Evolutionary conservation across 768 basidiomycete species (phyloP).

Genomic region (Boletus fagicola): DNA sequence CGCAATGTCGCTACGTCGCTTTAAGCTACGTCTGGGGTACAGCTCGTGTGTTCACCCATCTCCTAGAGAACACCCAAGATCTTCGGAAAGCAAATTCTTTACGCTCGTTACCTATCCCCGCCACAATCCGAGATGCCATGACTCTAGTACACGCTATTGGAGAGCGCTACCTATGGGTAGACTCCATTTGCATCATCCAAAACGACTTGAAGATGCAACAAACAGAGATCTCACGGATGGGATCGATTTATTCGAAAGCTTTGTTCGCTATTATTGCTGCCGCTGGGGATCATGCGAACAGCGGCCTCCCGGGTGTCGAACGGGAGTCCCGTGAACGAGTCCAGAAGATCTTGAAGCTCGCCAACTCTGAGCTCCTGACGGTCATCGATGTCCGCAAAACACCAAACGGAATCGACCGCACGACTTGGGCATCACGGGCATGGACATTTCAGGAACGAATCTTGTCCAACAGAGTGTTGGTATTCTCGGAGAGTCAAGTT

Average conservation of each 20-base stretch:
- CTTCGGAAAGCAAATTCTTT: slow-evolving; percentile 6
- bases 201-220: slow-evolving; percentile 16
- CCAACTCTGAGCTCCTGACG: slow-evolving; percentile 11
- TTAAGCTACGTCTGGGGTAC: slow-evolving; percentile 26
- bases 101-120: slow-evolving; percentile 10
- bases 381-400: slow-evolving; percentile 3
- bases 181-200: slow-evolving; percentile 25
- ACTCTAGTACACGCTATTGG: slow-evolving; percentile 19
- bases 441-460: slow-evolving; percentile 25
- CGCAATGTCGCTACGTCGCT: slow-evolving; percentile 23
- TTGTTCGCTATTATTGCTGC: slow-evolving; percentile 24
- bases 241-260: slow-evolving; percentile 17
- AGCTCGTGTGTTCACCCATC: slow-evolving; percentile 9
- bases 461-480: slow-evolving; percentile 13
- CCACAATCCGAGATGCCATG: slow-evolving; percentile 26
- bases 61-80: slow-evolving; percentile 1
- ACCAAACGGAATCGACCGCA: neutral
- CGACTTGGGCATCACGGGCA: slow-evolving; percentile 13
- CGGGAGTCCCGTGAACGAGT: slow-evolving; percentile 1
- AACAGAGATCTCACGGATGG: slow-evolving; percentile 23
- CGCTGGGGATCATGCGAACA: slow-evolving; percentile 6
- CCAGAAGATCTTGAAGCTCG: slow-evolving; percentile 12
- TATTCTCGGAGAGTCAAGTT: slow-evolving; percentile 20
- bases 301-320: slow-evolving; percentile 12
- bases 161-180: slow-evolving; percentile 28